Conservation (phyloP, 495 filamentous ascomycete genomes). For the Podospora didyma region DNA sequence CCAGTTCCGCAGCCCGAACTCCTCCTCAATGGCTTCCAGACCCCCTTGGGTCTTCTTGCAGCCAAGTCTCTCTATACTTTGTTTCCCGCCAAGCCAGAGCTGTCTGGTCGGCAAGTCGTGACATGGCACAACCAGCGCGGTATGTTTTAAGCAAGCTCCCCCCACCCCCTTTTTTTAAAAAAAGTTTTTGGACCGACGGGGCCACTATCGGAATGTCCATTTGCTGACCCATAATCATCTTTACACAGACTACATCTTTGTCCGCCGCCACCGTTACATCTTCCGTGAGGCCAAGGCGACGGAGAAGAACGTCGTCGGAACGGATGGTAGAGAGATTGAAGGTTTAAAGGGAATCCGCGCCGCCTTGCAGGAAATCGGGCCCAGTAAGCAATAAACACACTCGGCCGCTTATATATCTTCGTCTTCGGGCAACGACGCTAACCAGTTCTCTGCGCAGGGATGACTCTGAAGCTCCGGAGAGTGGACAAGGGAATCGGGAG, state of each 20-base stretch:
- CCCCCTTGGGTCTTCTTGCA: slow-evolving; percentile 84
- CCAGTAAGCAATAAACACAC: slow-evolving; percentile 35
- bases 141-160: background rate
- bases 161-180: too few relatives aligned
- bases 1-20: slow-evolving; percentile 60
- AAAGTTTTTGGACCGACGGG: too few relatives aligned
- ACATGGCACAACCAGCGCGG: slow-evolving; percentile 86
- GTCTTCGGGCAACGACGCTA: too few relatives aligned
- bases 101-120: slow-evolving; percentile 80
- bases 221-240: too few relatives aligned
- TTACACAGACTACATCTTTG: slow-evolving; percentile 77
- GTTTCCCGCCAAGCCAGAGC: slow-evolving; percentile 78
- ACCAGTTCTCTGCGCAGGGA: slow-evolving; percentile 18
- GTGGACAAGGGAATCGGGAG: slow-evolving; percentile 87
- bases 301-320: slow-evolving; percentile 80
- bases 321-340: slow-evolving; percentile 82
- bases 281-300: slow-evolving; percentile 81
- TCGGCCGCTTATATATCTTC: too few relatives aligned
- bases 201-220: too few relatives aligned
- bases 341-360: slow-evolving; percentile 78
- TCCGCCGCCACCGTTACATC: slow-evolving; percentile 84
- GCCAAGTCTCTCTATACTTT: slow-evolving; percentile 79
- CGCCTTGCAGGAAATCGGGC: slow-evolving; percentile 82
- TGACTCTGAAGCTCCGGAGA: slow-evolving; percentile 84
- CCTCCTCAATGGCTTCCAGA: slow-evolving; percentile 92